phyloP scores from a whole-genome alignment of 2,329 filamentous ascomycete genomes.

The Aureobasidium zeae region DNA sequence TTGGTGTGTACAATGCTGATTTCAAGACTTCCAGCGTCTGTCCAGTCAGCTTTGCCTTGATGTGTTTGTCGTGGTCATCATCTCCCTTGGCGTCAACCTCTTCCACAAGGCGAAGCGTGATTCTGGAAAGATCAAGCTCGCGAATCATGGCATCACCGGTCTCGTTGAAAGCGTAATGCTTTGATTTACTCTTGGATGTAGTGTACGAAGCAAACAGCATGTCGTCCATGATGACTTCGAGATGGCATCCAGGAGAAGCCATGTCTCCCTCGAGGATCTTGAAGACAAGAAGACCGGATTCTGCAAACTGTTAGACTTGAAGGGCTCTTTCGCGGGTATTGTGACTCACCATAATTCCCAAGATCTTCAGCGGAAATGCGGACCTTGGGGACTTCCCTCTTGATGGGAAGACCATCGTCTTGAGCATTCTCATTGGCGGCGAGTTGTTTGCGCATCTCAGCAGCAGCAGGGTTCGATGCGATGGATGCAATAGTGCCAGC shows the following conservation, averaged over 20 bases:
- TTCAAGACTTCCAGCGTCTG: slow-evolving; percentile 81
- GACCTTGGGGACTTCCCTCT: slow-evolving; percentile 61
- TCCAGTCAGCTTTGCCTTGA: slow-evolving; percentile 72
- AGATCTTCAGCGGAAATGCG: slow-evolving; percentile 72
- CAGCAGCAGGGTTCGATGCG: slow-evolving; percentile 23
- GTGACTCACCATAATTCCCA: slow-evolving; percentile 56
- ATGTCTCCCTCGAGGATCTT: slow-evolving; percentile 86
- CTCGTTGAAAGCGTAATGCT: slow-evolving; percentile 69
- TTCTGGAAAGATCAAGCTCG: slow-evolving; percentile 90
- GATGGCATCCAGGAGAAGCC: slow-evolving; percentile 61
- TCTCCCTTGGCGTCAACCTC: slow-evolving; percentile 66
- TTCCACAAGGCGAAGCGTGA: slow-evolving; percentile 79
- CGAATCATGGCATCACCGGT: slow-evolving; percentile 84
- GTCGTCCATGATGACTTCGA: slow-evolving; percentile 91
- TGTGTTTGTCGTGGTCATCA: slow-evolving; percentile 55
- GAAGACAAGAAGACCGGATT: slow-evolving; percentile 90
- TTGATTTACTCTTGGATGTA: slow-evolving; percentile 64
- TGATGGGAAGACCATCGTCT: slow-evolving; percentile 35
- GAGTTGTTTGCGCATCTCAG: slow-evolving; percentile 38
- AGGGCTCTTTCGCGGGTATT: slow-evolving; percentile 28
- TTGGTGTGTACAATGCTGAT: slow-evolving; percentile 85
- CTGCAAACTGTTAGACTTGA: too few relatives aligned
- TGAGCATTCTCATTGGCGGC: slow-evolving; percentile 40
- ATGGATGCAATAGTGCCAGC: slow-evolving; percentile 36
- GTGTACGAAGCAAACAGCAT: slow-evolving; percentile 84